Percentiles rank a stretch among this genome's conserved stretches.
phyloP scores from a whole-genome alignment of 768 basidiomycete genomes.

The Suillus subluteus region DNA sequence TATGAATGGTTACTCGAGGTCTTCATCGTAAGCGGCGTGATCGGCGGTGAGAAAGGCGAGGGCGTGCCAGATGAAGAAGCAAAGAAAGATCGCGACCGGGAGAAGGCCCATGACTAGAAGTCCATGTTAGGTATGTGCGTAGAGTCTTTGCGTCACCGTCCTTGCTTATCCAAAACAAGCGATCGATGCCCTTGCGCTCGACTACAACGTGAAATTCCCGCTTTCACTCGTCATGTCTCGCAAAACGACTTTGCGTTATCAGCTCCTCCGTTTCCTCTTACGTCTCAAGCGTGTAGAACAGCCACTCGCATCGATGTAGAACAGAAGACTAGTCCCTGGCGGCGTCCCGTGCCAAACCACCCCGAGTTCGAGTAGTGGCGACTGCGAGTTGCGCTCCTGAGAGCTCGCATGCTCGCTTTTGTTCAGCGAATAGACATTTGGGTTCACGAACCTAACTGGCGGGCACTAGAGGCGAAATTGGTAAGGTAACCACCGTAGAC shows the following conservation, averaged over 20 bases:
- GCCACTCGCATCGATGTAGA: constrained; percentile 87
- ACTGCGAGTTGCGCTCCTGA: constrained; percentile 79
- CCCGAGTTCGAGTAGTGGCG: constrained; percentile 86
- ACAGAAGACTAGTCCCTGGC: constrained; percentile 86
- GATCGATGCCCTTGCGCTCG: constrained; percentile 89
- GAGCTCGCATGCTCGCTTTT: constrained; percentile 91
- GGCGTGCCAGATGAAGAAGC: constrained; percentile 41
- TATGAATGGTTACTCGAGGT: constrained; percentile 95
- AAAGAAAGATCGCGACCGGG: constrained; percentile 60
- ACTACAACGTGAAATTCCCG: constrained; percentile 95
- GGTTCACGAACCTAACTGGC: constrained; percentile 96
- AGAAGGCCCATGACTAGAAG: constrained; percentile 78
- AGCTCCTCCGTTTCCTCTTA: constrained; percentile 92
- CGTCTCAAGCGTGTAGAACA: constrained; percentile 95
- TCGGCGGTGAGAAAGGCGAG: constrained; percentile 62
- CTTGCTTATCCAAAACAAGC: constrained; percentile 47
- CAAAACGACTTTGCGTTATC: constrained; percentile 94
- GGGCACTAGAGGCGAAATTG: constrained; percentile 79
- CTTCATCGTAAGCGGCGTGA: constrained; percentile 79
- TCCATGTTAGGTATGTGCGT: constrained; percentile 63
- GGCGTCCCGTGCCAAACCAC: constrained; percentile 55
- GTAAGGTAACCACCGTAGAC: constrained; percentile 93
- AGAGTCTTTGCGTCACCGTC: not conserved
- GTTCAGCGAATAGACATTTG: constrained; percentile 93
- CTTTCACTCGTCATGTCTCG: constrained; percentile 96